Evolutionary conservation across 345 rosid genomes (phyloP), one percentile per base, ranked within the genome.

Genomic region (Pugionium cornutum): DNA sequence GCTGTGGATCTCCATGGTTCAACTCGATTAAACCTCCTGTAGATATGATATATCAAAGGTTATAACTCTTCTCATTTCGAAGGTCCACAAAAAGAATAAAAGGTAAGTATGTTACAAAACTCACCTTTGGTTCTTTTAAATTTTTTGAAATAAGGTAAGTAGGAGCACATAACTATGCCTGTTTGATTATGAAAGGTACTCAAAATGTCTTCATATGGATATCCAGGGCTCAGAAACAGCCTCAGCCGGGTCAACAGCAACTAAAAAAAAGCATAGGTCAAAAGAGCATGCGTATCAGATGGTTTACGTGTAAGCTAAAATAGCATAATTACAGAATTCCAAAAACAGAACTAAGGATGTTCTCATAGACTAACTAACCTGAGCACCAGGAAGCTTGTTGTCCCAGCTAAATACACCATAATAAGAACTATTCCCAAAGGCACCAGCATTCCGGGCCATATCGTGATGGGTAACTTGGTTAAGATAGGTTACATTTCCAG

Each of bases 371-470:
- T 63, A 60, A 68, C 67, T 60, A 70, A 90, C 99, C 86, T 87
- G 96, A 77, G 92, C 90, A 64, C 92, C 96, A 6, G 95, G 64
- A 69, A 90, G 99, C 83, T 90, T 94, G 84, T 90, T 90, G 77
- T 94, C 99, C 99, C 99, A 94, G 77, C 91, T 88, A 79, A 84
- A 80, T 0, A 94, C 96, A 4, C 92, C 96, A 69, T 84, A 85
- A 65, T 86, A 86, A 3, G 88, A 72, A 48, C 80, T 86, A 61
- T 84, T 82, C 84, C 82, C 78, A 53, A 90, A 94, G 59, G 89
- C 85, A 61, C 95, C 97, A 39, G 96, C 96, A 60, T 71, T 86
- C 53, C 8, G 77, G 2, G 92, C 91, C 33, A 86, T 10, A 52
- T 39, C 75, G 55, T 79, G 81, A 69, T 62, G 40, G 1, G 99